Conservation (phyloP, 2,329 filamentous ascomycete species). For the Aspergillus candidus region DNA sequence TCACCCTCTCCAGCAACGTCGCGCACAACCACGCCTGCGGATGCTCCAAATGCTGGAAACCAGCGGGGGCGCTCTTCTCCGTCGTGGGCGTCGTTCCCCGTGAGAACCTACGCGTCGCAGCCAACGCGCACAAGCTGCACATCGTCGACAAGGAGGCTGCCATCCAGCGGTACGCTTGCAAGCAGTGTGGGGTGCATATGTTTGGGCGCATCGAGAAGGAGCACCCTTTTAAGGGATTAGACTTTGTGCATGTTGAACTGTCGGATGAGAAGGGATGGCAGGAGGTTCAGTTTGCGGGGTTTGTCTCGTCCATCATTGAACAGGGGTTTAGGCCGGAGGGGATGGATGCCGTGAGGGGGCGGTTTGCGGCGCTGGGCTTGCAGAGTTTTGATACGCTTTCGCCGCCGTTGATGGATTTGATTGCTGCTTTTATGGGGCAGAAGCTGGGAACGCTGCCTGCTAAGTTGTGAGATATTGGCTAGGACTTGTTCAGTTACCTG, state of each 20-base stretch:
- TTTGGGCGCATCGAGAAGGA: slow-evolving; percentile 60
- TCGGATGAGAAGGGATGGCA: slow-evolving; percentile 60
- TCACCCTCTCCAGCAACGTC: slow-evolving; percentile 54
- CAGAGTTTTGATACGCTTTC: slow-evolving; percentile 59
- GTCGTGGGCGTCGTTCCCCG: slow-evolving; percentile 56
- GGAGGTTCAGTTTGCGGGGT: slow-evolving; percentile 64
- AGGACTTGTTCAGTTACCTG: no score
- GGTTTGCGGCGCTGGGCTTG: slow-evolving; percentile 51
- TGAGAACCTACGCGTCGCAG: slow-evolving; percentile 51
- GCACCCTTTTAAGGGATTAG: slow-evolving; percentile 62
- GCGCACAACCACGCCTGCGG: slow-evolving; percentile 66
- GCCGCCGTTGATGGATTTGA: slow-evolving; percentile 57
- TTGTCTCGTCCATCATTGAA: slow-evolving; percentile 63
- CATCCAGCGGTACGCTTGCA: slow-evolving; percentile 58
- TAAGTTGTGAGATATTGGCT: slow-evolving; percentile 16
- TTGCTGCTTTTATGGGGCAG: slow-evolving; percentile 52
- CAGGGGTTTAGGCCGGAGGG: slow-evolving; percentile 54
- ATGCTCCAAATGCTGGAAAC: slow-evolving; percentile 69
- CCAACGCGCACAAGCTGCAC: slow-evolving; percentile 53
- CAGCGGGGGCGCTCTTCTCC: slow-evolving; percentile 57
- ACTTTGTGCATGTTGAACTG: slow-evolving; percentile 62
- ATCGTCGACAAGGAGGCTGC: slow-evolving; percentile 52
- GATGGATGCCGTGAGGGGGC: slow-evolving; percentile 51
- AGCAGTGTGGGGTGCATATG: slow-evolving; percentile 55
- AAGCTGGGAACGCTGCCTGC: slow-evolving; percentile 31